Conservation (phyloP, 345 rosid genomes). For the Odontarrhena argentea region DNA sequence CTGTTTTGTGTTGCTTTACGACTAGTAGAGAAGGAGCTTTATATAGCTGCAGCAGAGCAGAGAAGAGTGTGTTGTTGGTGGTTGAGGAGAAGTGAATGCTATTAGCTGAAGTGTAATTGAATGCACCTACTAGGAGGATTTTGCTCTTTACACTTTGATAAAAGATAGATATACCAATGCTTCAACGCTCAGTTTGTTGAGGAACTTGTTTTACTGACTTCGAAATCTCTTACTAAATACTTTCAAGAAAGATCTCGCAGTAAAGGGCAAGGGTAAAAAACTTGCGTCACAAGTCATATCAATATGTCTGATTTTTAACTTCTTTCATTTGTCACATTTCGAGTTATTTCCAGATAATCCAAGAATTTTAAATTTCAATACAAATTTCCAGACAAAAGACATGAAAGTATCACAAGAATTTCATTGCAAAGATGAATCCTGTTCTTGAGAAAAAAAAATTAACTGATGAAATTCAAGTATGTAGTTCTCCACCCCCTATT, state of each 20-base stretch:
- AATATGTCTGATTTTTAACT: not conserved
- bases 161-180: too few species aligned
- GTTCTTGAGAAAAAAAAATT: conserved; percentile 65
- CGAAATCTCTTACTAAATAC: too few species aligned
- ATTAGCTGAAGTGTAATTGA: too few species aligned
- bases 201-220: not conserved
- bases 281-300: conserved; percentile 23
- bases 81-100: too few species aligned
- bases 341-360: conserved; percentile 65
- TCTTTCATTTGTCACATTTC: conserved; percentile 43
- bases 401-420: conserved; percentile 53
- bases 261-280: not conserved
- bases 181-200: not conserved
- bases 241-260: too few species aligned
- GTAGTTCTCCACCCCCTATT: not conserved
- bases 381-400: conserved; percentile 56
- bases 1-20: too few species aligned
- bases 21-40: too few species aligned
- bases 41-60: too few species aligned
- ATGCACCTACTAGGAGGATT: too few species aligned
- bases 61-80: too few species aligned
- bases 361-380: conserved; percentile 50
- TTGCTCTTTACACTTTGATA: too few species aligned
- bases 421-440: conserved; percentile 51
- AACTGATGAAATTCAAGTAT: conserved; percentile 48